Percentiles rank a stretch among this genome's conserved stretches.
phyloP scores from a whole-genome alignment of 2,329 filamentous ascomycete genomes.

The Cordyceps cicadae region DNA sequence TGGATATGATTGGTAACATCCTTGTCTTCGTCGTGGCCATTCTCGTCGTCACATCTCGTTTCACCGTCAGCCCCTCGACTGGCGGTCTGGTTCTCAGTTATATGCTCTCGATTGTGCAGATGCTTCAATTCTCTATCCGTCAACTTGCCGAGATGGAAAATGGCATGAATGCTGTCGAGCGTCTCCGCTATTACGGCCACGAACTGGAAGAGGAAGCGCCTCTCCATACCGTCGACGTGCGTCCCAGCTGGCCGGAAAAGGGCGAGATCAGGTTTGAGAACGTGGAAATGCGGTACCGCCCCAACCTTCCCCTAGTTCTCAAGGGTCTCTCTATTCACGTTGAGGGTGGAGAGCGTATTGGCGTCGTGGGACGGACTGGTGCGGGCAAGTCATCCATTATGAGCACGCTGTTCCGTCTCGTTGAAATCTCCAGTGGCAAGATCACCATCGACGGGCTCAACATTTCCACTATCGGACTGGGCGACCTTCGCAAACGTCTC shows the following conservation, averaged over 20 bases:
- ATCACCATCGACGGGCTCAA: constrained; percentile 60
- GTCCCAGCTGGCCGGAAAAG: constrained; percentile 71
- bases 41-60: constrained; percentile 83
- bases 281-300: constrained; percentile 72
- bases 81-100: constrained; percentile 85
- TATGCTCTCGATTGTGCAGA: constrained; percentile 85
- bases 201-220: constrained; percentile 85
- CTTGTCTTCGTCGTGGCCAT: constrained; percentile 86
- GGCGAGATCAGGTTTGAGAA: constrained; percentile 72
- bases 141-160: constrained; percentile 95
- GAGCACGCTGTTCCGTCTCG: constrained; percentile 70
- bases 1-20: constrained; percentile 75
- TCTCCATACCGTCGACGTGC: constrained; percentile 65
- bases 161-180: constrained; percentile 94
- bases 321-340: constrained; percentile 65
- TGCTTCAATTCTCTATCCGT: constrained; percentile 91
- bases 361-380: constrained; percentile 73
- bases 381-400: constrained; percentile 80
- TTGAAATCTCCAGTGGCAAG: constrained; percentile 53
- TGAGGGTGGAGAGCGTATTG: constrained; percentile 66
- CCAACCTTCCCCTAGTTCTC: constrained; percentile 63
- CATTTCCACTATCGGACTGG: constrained; percentile 65
- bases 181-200: constrained; percentile 81
- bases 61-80: constrained; percentile 75
- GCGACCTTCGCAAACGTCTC: constrained; percentile 66